Evolutionary conservation across 75 land plant genomes (phyloP).

Genomic region (Pinus tabuliformis): DNA sequence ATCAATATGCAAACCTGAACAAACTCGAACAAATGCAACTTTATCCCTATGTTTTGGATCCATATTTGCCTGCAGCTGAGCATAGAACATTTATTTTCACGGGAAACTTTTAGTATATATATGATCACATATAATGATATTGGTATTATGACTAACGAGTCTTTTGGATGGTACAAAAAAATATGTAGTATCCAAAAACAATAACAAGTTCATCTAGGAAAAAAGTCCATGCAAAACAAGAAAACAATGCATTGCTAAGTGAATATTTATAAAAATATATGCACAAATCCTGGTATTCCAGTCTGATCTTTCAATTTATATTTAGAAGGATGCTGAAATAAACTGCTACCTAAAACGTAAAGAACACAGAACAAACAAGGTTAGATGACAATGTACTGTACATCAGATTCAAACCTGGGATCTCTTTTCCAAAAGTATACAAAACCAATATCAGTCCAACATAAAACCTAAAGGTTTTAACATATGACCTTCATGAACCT

Average conservation of each 20-base stretch:
- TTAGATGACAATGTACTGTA: too few species aligned
- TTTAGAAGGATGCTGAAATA: too few species aligned
- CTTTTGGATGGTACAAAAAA: neutral
- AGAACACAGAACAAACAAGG: too few species aligned
- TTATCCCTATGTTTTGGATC: slow-evolving; percentile 60
- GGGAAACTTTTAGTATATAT: neutral
- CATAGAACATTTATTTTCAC: neutral
- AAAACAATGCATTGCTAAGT: neutral
- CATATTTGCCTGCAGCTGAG: slow-evolving; percentile 60
- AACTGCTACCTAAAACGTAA: too few species aligned
- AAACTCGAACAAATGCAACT: slow-evolving; percentile 56
- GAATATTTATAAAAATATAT: neutral
- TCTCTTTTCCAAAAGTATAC: too few species aligned
- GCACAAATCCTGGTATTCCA: too few species aligned
- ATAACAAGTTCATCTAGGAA: neutral
- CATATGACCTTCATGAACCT: too few species aligned
- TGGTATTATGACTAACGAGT: neutral
- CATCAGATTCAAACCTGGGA: too few species aligned
- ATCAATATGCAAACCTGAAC: slow-evolving; percentile 31
- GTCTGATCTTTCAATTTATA: too few species aligned
- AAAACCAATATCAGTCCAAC: too few species aligned
- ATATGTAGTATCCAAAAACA: neutral
- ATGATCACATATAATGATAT: neutral
- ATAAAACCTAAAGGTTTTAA: too few species aligned
- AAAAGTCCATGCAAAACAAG: neutral